Conservation (phyloP, 208 protist species). For the Crithidia sp. region DNA sequence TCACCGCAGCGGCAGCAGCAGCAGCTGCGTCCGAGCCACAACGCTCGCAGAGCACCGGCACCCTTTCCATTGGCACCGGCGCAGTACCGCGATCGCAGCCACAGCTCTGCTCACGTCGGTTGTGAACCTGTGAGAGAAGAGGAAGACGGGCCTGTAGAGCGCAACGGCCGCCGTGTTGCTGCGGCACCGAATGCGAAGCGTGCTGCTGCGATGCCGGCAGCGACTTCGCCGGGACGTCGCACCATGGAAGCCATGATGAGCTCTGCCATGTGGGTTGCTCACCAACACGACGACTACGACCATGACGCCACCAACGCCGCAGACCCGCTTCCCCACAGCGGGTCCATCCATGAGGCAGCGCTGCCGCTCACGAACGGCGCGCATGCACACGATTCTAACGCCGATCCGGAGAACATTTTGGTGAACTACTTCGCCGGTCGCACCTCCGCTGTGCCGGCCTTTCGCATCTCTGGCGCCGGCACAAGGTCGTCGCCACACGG, state of each 20-base stretch:
- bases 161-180: no score
- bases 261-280: slow-evolving; percentile 25
- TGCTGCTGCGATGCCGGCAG: neutral
- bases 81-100: slow-evolving; percentile 9
- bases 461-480: neutral
- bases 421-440: slow-evolving; percentile 31
- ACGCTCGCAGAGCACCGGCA: neutral
- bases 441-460: neutral
- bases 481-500: neutral
- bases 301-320: neutral
- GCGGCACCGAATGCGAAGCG: no score
- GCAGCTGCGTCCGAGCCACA: neutral
- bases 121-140: no score
- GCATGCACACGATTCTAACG: neutral
- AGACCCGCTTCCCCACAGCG: neutral
- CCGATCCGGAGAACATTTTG: slow-evolving; percentile 18
- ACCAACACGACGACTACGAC: neutral
- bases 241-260: slow-evolving; percentile 18
- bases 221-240: slow-evolving; percentile 2
- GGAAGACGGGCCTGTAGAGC: no score
- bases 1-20: neutral
- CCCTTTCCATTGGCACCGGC: slow-evolving; percentile 15
- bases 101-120: neutral
- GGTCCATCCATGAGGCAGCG: no score
- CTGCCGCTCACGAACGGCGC: no score